Conservation (phyloP, 345 rosid species). For the Eucalyptus fibrosa region DNA sequence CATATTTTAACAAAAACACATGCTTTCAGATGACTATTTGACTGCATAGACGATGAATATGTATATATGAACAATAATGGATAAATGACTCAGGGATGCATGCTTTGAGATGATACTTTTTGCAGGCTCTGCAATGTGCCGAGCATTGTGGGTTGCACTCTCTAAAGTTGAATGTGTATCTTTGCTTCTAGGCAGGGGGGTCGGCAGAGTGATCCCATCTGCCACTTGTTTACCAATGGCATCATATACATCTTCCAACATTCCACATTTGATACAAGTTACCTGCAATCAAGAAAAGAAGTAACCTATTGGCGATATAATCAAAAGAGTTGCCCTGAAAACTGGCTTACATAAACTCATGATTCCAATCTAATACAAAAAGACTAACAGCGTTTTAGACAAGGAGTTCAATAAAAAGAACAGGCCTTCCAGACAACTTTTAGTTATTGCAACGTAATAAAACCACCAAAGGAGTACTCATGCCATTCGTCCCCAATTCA, state of each 20-base stretch:
- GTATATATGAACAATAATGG: too few relatives aligned
- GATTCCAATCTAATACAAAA: not conserved
- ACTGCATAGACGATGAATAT: not conserved
- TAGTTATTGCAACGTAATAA: not conserved
- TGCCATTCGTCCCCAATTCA: not conserved
- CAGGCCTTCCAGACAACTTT: not conserved
- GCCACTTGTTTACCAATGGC: not conserved
- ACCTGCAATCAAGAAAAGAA: conserved; percentile 35
- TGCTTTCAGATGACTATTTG: not conserved
- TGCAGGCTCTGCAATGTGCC: not conserved
- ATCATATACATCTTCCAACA: conserved; percentile 78
- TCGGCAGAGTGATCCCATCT: not conserved
- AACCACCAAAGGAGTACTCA: not conserved
- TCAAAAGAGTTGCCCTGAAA: not conserved
- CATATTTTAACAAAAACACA: too few relatives aligned
- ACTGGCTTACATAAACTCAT: not conserved
- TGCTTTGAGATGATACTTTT: not conserved
- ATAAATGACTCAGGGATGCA: not conserved
- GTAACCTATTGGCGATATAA: not conserved
- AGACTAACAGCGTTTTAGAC: not conserved
- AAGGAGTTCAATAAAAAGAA: not conserved
- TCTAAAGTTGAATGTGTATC: conserved; percentile 30
- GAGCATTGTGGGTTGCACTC: not conserved
- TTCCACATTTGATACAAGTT: conserved; percentile 56
- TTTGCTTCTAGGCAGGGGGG: conserved; percentile 20